Base-by-base conservation (phyloP, 73 alveolate species). In the Tetrahymena malaccensis region DNA sequence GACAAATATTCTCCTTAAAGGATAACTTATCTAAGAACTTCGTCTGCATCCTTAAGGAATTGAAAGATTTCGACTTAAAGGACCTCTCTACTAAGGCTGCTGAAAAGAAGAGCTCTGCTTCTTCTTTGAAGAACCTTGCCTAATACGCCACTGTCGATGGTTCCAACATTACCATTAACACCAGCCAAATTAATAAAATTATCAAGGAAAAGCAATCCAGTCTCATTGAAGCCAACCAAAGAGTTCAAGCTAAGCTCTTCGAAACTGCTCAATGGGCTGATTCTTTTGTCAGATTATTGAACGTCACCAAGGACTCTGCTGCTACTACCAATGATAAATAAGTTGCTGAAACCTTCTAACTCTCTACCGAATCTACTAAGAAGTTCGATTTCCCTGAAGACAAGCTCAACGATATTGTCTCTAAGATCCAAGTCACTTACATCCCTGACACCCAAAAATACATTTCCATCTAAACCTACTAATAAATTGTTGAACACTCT, bases 371-470 rank as follows among this genome's bases (percentile, higher is more conserved):
- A 70, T 70, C 89, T 70, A 70, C 89, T 94, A 94, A 55, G 35
- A 94, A 56, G 85, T 94, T 50, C 58, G 84, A 93, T 34, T 95
- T 95, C 89, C 93, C 57, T 55, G 83, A 55, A 70, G 96, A 85
- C 44, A 95, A 95, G 93, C 84, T 95, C 44, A 95, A 95, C 43
- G 96, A 95, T 38, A 95, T 95, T 43, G 96, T 94, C 50, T 95
- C 96, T 50, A 44, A 95, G 93, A 95, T 95, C 35, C 84, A 95
- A 85, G 93, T 93, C 31, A 95, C 93, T 94, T 94, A 95, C 33
- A 95, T 95, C 93, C 96, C 96, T 10, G 84, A 95, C 25, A 95
- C 96, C 21, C 85, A 95, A 43, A 85, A 95, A 40, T 70, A 85
- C 85, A 95, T 95, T 21, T 85, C 95, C n/a, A 95, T 95, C 70